phyloP scores from a whole-genome alignment of 2,329 filamentous ascomycete genomes.

The Penicillium expansum region DNA sequence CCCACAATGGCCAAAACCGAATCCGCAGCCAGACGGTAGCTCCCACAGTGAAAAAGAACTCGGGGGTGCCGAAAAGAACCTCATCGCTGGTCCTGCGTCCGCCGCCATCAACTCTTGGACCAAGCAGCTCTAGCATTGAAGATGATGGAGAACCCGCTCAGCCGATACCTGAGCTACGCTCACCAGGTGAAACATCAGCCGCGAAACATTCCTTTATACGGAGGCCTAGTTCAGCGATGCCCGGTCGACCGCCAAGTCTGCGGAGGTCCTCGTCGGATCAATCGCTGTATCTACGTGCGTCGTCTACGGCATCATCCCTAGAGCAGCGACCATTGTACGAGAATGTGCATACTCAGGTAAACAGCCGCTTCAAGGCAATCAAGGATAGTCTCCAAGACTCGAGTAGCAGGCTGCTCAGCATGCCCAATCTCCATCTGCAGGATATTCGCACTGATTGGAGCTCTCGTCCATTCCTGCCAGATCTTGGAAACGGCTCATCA shows the following conservation, averaged over 20 bases:
- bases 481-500: conserved; percentile 22
- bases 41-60: conserved; percentile 2
- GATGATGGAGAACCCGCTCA: conserved; percentile 28
- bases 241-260: conserved; percentile 39
- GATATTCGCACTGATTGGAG: conserved; percentile 39
- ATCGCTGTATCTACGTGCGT: conserved; percentile 67
- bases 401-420: conserved; percentile 61
- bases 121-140: conserved; percentile 15
- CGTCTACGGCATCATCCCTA: conserved; percentile 76
- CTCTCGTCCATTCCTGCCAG: conserved; percentile 33
- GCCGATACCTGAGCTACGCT: conserved; percentile 33
- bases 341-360: conserved; percentile 78
- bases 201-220: conserved; percentile 35
- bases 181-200: conserved; percentile 26
- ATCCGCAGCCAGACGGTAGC: conserved; percentile 30
- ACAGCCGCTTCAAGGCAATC: conserved; percentile 85
- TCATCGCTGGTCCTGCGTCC: conserved; percentile 20
- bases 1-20: conserved; percentile 25
- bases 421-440: conserved; percentile 45
- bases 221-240: conserved; percentile 26
- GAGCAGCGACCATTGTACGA: conserved; percentile 81
- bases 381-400: conserved; percentile 84
- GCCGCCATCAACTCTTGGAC: conserved; percentile 1
- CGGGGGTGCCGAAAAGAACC: conserved; percentile 1
- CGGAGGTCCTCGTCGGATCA: conserved; percentile 71